A percentile compares a stretch with the other conserved stretches of the same genome.
Conservation (phyloP, 768 basidiomycete genomes). For the Candolleomyces aberdarensis region DNA sequence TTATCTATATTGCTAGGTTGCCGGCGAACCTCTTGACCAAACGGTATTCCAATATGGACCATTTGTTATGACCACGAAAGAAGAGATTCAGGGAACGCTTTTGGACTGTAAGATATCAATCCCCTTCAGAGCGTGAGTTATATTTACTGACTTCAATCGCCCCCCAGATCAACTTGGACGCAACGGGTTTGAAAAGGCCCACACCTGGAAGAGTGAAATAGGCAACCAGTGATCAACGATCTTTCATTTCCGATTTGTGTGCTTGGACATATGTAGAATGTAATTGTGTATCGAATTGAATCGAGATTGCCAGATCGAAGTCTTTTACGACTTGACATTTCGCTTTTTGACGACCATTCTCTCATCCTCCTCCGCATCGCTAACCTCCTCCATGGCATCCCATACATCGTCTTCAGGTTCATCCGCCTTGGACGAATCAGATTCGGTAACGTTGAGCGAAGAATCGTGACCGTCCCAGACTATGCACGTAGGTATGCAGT, state of each 20-base stretch:
- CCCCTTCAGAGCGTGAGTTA: neutral
- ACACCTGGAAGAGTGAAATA: conserved; percentile 84
- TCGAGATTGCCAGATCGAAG: neutral
- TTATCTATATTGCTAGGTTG: conserved; percentile 43
- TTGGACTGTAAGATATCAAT: conserved; percentile 61
- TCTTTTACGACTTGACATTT: neutral
- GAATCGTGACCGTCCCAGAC: conserved; percentile 50
- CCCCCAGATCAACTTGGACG: conserved; percentile 59
- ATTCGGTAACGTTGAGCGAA: conserved; percentile 9
- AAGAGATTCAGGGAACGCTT: conserved; percentile 81
- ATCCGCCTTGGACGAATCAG: conserved; percentile 19
- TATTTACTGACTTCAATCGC: conserved; percentile 7
- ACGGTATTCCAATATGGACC: conserved; percentile 85
- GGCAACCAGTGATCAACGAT: conserved; percentile 25
- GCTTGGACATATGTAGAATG: neutral
- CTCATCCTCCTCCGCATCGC: conserved; percentile 12
- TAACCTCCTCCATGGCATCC: conserved; percentile 59
- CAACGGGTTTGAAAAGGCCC: conserved; percentile 92
- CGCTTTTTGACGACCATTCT: conserved; percentile 10
- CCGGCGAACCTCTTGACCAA: conserved; percentile 89
- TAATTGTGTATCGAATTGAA: neutral
- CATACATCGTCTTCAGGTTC: conserved; percentile 56
- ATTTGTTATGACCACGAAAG: conserved; percentile 79
- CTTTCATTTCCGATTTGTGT: neutral
- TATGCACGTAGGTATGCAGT: conserved; percentile 57